phyloP scores from a whole-genome alignment of 2,329 filamentous ascomycete species.

The Diaporthe sp. region DNA sequence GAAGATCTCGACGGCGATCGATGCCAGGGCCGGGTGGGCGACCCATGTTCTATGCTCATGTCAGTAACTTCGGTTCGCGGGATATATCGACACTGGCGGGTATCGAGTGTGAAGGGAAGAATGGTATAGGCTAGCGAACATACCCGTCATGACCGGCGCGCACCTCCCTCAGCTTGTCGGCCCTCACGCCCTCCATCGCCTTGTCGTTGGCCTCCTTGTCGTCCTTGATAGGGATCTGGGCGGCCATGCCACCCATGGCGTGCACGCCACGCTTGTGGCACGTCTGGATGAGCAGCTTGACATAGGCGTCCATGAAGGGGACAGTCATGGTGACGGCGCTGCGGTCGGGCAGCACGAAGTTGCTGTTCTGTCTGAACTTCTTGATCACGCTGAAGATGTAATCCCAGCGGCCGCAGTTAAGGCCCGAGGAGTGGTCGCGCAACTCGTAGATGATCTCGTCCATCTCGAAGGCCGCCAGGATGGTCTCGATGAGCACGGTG shows the following conservation, averaged over 20 bases:
- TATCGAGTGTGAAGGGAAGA: slow-evolving; percentile 32
- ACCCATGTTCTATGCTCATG: slow-evolving; percentile 79
- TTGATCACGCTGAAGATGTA: slow-evolving; percentile 99
- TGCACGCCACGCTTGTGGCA: slow-evolving; percentile 98
- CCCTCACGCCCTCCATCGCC: slow-evolving; percentile 92
- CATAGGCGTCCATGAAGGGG: slow-evolving; percentile 96
- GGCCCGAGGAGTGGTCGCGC: slow-evolving; percentile 92
- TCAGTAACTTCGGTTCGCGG: not conserved
- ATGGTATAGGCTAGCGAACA: not conserved
- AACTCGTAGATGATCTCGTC: slow-evolving; percentile 99
- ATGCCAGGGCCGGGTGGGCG: slow-evolving; percentile 91
- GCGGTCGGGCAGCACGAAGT: slow-evolving; percentile 94
- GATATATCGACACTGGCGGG: too few species aligned
- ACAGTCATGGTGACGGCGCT: slow-evolving; percentile 95
- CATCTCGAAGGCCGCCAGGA: slow-evolving; percentile 98
- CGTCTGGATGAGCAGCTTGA: slow-evolving; percentile 97
- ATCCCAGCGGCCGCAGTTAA: slow-evolving; percentile 99
- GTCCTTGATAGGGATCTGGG: slow-evolving; percentile 98
- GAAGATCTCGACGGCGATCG: slow-evolving; percentile 92
- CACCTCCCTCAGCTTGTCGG: slow-evolving; percentile 96
- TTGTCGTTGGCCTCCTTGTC: slow-evolving; percentile 90
- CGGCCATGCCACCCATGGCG: slow-evolving; percentile 98
- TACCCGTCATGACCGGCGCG: slow-evolving; percentile 92
- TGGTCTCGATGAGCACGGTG: slow-evolving; percentile 97
- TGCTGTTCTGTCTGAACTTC: slow-evolving; percentile 95